Evolutionary conservation across 495 filamentous ascomycete species (phyloP), one percentile per base, ranked within the genome.

Genomic region (Penicillium parvum): DNA sequence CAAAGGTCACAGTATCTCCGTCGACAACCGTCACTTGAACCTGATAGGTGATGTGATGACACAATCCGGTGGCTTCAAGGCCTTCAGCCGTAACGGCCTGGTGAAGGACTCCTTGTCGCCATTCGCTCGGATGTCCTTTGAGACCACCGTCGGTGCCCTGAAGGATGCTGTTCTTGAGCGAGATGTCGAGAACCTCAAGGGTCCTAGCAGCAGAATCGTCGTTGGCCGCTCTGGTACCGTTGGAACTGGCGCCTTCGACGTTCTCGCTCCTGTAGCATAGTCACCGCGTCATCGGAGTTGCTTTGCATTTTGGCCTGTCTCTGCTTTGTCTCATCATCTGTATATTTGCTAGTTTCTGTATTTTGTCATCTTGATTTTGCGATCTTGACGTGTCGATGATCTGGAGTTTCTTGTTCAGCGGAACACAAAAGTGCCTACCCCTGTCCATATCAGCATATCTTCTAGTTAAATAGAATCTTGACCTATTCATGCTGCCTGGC

Each of bases 41-140:
- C 76, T 98, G 45, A 96, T 98, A 52, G 91, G 85, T 39, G 92
- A 98, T 68, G 86, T 84, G 65, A 98, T 98, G 92, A 97, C 94
- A 12, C 71, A 89, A 18, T 82, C 80, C 47, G 92, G 92, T 49
- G 81, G 79, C 12, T 97, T 92, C 67, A 82, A 77, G 12, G 82
- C 91, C 2, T 99, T 97, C 71, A 95, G 86, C 65, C 84, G 92
- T 32, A 90, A 83, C 51, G 92, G 90, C 12, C 61, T 97, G 39
- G 64, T 74, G 34, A 85, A 82, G 60, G 78, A 84, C 45, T 85
- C 83, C 55, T 81, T 87, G 11, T 90, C 84, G 38, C 90, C 92
- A 1, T 89, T 97, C 49, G 84, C 90, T 65, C 96, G 96, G 76
- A 96, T 96, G 89, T 94, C 87, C 64, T 97, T 96, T 72, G 90